These are phyloP conservation scores for Solanum peruvianum DNA, from an alignment of 257 asterid genomes.

Conservation along the genomic window DNA sequence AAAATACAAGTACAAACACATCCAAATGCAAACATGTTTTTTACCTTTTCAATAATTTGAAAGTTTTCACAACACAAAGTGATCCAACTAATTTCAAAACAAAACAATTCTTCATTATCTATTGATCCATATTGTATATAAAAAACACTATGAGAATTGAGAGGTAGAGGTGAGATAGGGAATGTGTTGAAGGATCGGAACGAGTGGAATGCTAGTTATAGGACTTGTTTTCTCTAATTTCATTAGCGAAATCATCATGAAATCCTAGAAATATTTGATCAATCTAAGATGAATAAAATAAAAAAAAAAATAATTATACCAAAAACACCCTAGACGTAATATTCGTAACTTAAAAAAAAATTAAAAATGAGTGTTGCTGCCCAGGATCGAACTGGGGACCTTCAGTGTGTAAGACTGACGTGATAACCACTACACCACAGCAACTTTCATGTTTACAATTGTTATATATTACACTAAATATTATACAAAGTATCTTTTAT, in stretches of 20 bases:
- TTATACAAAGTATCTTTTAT: background rate
- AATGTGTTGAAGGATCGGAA: background rate
- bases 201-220: background rate
- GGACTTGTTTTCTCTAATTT: background rate
- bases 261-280: background rate
- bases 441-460: background rate
- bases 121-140: background rate
- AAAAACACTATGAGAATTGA: background rate
- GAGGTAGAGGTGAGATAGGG: background rate
- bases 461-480: too few relatives aligned
- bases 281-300: too few relatives aligned
- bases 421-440: constrained; percentile 53
- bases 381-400: constrained; percentile 50
- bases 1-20: too few relatives aligned
- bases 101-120: too few relatives aligned
- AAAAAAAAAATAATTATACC: background rate
- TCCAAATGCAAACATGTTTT: too few relatives aligned
- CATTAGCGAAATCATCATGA: background rate
- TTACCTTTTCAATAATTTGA: too few relatives aligned
- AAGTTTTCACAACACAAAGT: too few relatives aligned
- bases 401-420: constrained; percentile 46
- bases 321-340: background rate
- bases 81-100: too few relatives aligned
- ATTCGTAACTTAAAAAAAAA: background rate
- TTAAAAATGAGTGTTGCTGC: constrained; percentile 8